Evolutionary conservation across 164 flowering plant species (phyloP).

Genomic region (Cinnamomum micranthum): DNA sequence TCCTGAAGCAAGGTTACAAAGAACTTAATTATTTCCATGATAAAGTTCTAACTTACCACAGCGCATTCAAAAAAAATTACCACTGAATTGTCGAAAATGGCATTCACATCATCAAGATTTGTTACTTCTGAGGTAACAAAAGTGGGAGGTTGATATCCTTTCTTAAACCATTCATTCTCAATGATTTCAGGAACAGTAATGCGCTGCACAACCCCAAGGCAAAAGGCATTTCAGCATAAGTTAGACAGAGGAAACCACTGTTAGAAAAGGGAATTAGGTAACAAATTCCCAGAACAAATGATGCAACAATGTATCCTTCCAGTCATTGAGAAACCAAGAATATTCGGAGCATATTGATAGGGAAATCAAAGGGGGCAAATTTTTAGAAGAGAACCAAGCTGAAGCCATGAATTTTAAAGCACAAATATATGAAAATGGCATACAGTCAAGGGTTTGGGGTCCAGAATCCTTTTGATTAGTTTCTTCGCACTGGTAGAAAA

Average conservation of each 20-base stretch:
- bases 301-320: constrained; percentile 4
- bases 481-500: constrained; percentile 92
- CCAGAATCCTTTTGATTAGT: constrained; percentile 75
- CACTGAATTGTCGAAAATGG: constrained; percentile 59
- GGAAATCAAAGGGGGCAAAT: background rate
- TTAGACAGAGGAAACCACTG: background rate
- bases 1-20: constrained; percentile 30
- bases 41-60: background rate
- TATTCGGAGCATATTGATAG: background rate
- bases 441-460: constrained; percentile 85
- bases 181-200: constrained; percentile 74
- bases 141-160: constrained; percentile 77
- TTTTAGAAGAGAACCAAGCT: constrained; percentile 3
- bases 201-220: constrained; percentile 41
- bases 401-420: background rate
- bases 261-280: background rate
- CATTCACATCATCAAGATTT: constrained; percentile 70
- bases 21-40: background rate
- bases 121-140: constrained; percentile 62
- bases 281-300: background rate
- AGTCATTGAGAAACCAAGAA: background rate
- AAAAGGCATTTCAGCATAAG: background rate
- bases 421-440: constrained; percentile 5
- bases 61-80: constrained; percentile 32
- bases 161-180: constrained; percentile 98